Percentiles rank a stretch among this genome's conserved stretches.
These are phyloP conservation scores for Podaxis pistillaris DNA, from an alignment of 768 basidiomycete species.

Conservation along the genomic window DNA sequence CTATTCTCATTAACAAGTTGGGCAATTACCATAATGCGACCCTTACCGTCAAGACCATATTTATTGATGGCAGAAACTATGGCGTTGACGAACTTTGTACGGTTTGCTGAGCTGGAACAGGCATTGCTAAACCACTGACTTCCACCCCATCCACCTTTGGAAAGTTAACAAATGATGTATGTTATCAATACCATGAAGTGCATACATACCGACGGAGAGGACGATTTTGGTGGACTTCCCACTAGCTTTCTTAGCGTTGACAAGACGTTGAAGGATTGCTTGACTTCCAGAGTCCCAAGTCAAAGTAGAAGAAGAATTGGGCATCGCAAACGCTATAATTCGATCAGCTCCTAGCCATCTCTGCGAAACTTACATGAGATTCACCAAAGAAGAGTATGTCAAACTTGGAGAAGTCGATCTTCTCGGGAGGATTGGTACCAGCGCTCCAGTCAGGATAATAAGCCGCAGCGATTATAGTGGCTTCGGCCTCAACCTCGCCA, in stretches of 20 bases:
- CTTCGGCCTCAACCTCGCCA: background rate
- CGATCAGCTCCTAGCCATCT: background rate
- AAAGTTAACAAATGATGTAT: background rate
- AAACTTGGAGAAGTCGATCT: conserved; percentile 60
- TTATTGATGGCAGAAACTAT: conserved; percentile 53
- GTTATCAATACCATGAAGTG: conserved; percentile 21
- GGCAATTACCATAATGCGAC: conserved; percentile 9
- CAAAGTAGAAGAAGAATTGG: conserved; percentile 54
- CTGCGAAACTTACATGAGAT: background rate
- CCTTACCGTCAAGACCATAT: conserved; percentile 65
- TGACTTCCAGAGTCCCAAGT: conserved; percentile 50
- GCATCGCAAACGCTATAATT: conserved; percentile 62
- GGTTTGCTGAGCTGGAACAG: conserved; percentile 44
- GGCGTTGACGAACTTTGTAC: conserved; percentile 56
- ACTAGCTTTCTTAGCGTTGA: conserved; percentile 52
- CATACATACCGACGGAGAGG: conserved; percentile 56
- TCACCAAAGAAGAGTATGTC: conserved; percentile 67
- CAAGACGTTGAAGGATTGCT: conserved; percentile 53
- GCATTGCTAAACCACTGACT: conserved; percentile 63
- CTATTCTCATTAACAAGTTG: background rate
- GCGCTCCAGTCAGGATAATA: conserved; percentile 56
- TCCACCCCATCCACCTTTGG: conserved; percentile 71
- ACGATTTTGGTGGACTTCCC: conserved; percentile 63
- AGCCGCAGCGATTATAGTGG: conserved; percentile 35
- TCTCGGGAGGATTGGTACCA: conserved; percentile 48